A percentile compares a stretch with the other conserved stretches of the same genome.
phyloP scores from a whole-genome alignment of 2,329 filamentous ascomycete genomes.

The Calycina herbarum region DNA sequence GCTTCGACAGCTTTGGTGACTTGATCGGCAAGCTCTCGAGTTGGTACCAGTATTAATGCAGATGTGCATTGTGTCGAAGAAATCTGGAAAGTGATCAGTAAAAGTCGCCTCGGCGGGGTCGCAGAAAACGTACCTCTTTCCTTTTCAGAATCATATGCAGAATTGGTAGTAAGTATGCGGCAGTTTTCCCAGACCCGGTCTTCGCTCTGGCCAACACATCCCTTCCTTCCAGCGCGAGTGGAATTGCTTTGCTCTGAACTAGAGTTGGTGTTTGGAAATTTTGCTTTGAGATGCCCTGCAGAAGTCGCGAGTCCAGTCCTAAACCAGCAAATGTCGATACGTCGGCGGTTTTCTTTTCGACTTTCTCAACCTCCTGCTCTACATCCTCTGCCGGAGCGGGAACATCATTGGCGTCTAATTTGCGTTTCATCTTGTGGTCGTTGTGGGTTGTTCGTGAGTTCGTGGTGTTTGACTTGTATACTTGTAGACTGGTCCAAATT shows the following conservation, averaged over 20 bases:
- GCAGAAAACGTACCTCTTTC: slow-evolving; percentile 57
- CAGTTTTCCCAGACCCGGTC: slow-evolving; percentile 95
- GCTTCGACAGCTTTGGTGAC: slow-evolving; percentile 76
- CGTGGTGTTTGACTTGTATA: not conserved
- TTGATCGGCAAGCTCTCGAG: slow-evolving; percentile 90
- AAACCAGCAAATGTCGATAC: slow-evolving; percentile 68
- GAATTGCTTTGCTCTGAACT: slow-evolving; percentile 85
- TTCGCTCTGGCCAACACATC: slow-evolving; percentile 91
- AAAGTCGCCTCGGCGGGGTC: not conserved
- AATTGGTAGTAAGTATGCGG: slow-evolving; percentile 91
- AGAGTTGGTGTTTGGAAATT: slow-evolving; percentile 84
- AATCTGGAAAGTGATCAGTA: slow-evolving; percentile 41
- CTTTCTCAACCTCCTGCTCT: slow-evolving; percentile 15
- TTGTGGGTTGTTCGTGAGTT: slow-evolving; percentile 20
- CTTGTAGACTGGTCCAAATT: not conserved
- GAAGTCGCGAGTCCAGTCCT: slow-evolving; percentile 77
- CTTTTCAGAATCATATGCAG: slow-evolving; percentile 78
- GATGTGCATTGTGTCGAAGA: slow-evolving; percentile 58
- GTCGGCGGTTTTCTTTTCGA: slow-evolving; percentile 29
- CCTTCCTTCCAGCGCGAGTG: slow-evolving; percentile 80
- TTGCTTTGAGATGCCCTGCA: slow-evolving; percentile 83
- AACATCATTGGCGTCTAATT: slow-evolving; percentile 57
- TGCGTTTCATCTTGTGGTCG: slow-evolving; percentile 60
- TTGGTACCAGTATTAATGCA: slow-evolving; percentile 89
- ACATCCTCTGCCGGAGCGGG: slow-evolving; percentile 41